These are phyloP conservation scores for Metschnikowia santaceciliae DNA, from an alignment of 805 yeast genomes.

Conservation along the genomic window DNA sequence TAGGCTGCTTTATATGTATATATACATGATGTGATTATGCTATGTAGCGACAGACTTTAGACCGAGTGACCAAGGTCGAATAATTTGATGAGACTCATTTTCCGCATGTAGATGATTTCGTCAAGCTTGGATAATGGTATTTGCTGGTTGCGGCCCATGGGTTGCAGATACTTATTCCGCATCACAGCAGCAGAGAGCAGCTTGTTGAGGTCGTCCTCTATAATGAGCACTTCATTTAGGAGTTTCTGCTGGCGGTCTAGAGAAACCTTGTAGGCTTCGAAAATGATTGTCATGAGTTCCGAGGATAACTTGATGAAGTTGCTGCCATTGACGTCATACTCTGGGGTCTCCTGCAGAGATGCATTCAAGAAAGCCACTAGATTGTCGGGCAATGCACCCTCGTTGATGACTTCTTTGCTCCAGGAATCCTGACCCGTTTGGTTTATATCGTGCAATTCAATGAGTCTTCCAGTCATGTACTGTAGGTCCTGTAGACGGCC, in stretches of 20 bases:
- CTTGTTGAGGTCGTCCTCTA: conserved; percentile 7
- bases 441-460: conserved; percentile 12
- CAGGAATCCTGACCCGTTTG: conserved; percentile 11
- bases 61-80: conserved; percentile 6
- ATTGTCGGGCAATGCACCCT: conserved; percentile 10
- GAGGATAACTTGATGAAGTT: conserved; percentile 13
- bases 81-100: conserved; percentile 12
- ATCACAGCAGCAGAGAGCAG: conserved; percentile 1
- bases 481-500: conserved; percentile 7
- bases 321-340: conserved; percentile 6
- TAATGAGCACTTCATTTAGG: conserved; percentile 2
- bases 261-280: conserved; percentile 8
- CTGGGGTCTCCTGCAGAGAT: background rate
- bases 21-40: background rate
- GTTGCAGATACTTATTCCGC: background rate
- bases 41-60: background rate
- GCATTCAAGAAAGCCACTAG: conserved; percentile 6
- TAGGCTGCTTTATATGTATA: background rate
- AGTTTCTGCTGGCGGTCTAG: conserved; percentile 5
- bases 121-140: conserved; percentile 12
- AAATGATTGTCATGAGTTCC: conserved; percentile 11
- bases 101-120: conserved; percentile 11
- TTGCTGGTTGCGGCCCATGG: background rate
- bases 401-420: conserved; percentile 10
- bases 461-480: conserved; percentile 9